Evolutionary conservation across 805 yeast species (phyloP).

Genomic region (Priceomyces melissophilus): DNA sequence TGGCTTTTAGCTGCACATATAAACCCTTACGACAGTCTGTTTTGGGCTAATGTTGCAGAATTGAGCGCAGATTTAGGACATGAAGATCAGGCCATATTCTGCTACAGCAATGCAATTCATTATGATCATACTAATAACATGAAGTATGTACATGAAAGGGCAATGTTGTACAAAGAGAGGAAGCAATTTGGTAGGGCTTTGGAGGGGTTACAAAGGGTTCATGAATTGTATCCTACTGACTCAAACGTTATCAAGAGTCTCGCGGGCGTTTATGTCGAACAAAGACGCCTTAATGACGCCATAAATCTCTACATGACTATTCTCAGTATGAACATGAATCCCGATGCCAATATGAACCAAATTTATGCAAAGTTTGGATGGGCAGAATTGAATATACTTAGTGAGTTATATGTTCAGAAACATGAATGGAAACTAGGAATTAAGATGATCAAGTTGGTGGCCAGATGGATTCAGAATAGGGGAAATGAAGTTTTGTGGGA

Average conservation of each 20-base stretch:
- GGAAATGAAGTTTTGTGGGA: slow-evolving; percentile 66
- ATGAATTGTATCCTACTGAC: slow-evolving; percentile 53
- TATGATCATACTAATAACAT: slow-evolving; percentile 24
- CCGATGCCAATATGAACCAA: slow-evolving; percentile 14
- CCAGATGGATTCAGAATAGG: slow-evolving; percentile 81
- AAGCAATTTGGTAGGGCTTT: slow-evolving; percentile 69
- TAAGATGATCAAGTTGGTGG: slow-evolving; percentile 59
- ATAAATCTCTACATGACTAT: slow-evolving; percentile 64
- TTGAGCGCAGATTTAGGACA: slow-evolving; percentile 63
- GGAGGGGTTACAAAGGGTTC: slow-evolving; percentile 64
- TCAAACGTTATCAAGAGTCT: slow-evolving; percentile 56
- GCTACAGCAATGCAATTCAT: slow-evolving; percentile 48
- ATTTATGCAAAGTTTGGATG: slow-evolving; percentile 64
- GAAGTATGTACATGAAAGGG: slow-evolving; percentile 59
- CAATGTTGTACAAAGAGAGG: slow-evolving; percentile 62
- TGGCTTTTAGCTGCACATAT: slow-evolving; percentile 82
- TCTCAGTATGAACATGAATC: slow-evolving; percentile 54
- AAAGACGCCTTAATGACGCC: slow-evolving; percentile 67
- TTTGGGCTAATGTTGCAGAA: slow-evolving; percentile 78
- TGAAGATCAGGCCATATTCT: slow-evolving; percentile 71
- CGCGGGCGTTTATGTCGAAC: slow-evolving; percentile 51
- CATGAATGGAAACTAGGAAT: slow-evolving; percentile 64
- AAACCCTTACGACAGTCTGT: slow-evolving; percentile 68
- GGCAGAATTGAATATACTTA: slow-evolving; percentile 82
- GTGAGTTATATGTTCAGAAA: slow-evolving; percentile 73